Base-by-base conservation (phyloP, 2,329 filamentous ascomycete genomes). In the Juglanconis sp. region DNA sequence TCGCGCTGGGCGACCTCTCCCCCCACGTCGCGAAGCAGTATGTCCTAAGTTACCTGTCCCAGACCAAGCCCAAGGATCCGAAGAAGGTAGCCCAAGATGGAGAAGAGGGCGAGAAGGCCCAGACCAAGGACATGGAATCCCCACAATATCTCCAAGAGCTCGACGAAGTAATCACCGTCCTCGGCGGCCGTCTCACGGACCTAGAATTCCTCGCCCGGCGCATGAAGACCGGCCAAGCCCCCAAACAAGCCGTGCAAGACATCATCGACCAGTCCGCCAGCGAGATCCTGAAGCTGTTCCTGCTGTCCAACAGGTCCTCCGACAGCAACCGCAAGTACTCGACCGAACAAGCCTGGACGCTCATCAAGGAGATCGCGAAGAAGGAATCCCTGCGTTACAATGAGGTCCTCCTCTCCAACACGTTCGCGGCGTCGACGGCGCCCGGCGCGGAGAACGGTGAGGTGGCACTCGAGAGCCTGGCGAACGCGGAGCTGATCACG, bases 161-260 rank as follows among this genome's bases (percentile, higher is more conserved):
- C 1, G 92, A 97, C 68, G 82, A 82, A 34, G 93, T 90, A 66
- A 96, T 98, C 65, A 83, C 87, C 34, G 83, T 87, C 0, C 82
- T 99, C 1, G 95, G 95, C 30, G 95, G 95, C 2, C 90, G 95
- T 3, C 82, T 99, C n/a, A 96, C 92, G 0, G 95, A 99, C 70
- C 87, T 99, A 24, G 94, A 98, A 71, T 96, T 95, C 70, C 85
- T 99, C 48, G 90, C 93, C n/a, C 87, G 94, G 40, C 85, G 95
- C 17, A 89, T 99, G 67, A 91, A 92, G 74, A 87, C 89, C 1
- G 94, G 95, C 15, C 92, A 97, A 72, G 89, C 83, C 2, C 95
- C 95, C 0, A 83, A 82, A 64, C 82, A 89, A 66, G 95, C 95
- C 3, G 88, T 97, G 2, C 80, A 87, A 30, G 92, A 96, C 65